Evolutionary conservation across 1,284 basidiomycete species (phyloP).

Genomic region (Microbotryum violaceum): DNA sequence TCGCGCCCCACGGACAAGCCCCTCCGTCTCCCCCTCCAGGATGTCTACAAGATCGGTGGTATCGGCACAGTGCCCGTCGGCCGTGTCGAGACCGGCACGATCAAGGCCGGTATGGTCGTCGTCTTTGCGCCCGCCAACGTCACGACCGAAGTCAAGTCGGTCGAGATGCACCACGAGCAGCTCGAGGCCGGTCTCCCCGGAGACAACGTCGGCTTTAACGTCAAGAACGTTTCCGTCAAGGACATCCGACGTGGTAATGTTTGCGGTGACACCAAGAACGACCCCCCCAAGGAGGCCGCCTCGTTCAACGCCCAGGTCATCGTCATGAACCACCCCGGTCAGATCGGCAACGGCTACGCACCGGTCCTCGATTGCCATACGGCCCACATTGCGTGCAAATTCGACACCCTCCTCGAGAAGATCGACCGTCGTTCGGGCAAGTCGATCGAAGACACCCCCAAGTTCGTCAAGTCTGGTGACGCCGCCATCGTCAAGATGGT

Average conservation of each 20-base stretch:
- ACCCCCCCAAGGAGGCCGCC: slow-evolving; percentile 97
- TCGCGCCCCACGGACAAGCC: slow-evolving; percentile 96
- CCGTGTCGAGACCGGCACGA: slow-evolving; percentile 99
- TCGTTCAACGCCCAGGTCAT: slow-evolving; percentile 99
- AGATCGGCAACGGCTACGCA: slow-evolving; percentile 95
- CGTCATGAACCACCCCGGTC: slow-evolving; percentile 99
- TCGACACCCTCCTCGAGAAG: slow-evolving; percentile 92
- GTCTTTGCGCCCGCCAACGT: slow-evolving; percentile 94
- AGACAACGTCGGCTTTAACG: slow-evolving; percentile 98
- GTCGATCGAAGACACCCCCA: slow-evolving; percentile 76
- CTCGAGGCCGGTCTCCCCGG: slow-evolving; percentile 90
- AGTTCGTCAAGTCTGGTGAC: slow-evolving; percentile 89
- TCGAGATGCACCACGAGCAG: slow-evolving; percentile 99
- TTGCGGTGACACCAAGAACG: slow-evolving; percentile 98
- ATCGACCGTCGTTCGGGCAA: slow-evolving; percentile 98
- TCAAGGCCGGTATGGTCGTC: slow-evolving; percentile 98
- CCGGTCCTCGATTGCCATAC: slow-evolving; percentile 99
- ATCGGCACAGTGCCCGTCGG: slow-evolving; percentile 99
- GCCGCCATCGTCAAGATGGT: slow-evolving; percentile 85
- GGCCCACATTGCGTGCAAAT: slow-evolving; percentile 90
- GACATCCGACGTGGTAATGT: slow-evolving; percentile 99
- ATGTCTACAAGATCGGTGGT: slow-evolving; percentile 99
- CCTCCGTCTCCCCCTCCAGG: slow-evolving; percentile 92
- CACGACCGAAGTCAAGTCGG: slow-evolving; percentile 97
- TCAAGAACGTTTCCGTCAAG: slow-evolving; percentile 99